phyloP scores from a whole-genome alignment of 2,329 filamentous ascomycete genomes.

The Samsoniella hepiali region DNA sequence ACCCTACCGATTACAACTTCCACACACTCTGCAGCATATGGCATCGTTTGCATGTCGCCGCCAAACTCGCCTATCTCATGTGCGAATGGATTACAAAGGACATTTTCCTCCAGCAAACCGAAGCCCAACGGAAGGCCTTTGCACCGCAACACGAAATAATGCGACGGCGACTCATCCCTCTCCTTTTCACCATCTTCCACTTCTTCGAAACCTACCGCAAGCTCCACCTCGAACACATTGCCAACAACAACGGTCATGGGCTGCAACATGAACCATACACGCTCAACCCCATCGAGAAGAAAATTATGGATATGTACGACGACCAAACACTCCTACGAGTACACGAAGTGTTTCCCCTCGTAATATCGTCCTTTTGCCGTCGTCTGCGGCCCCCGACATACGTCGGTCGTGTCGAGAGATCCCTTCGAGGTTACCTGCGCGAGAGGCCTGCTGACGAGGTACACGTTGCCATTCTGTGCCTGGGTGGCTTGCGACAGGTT shows the following conservation, averaged over 20 bases:
- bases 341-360: constrained; percentile 62
- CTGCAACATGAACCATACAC: constrained; percentile 54
- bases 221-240: constrained; percentile 55
- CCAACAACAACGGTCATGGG: constrained; percentile 49
- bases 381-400: constrained; percentile 62
- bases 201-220: constrained; percentile 64
- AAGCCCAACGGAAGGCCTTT: constrained; percentile 54
- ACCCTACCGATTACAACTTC: constrained; percentile 48
- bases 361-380: constrained; percentile 62
- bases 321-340: constrained; percentile 60
- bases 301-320: constrained; percentile 64
- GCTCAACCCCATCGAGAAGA: constrained; percentile 58
- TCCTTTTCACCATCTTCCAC: constrained; percentile 64
- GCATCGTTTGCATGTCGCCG: constrained; percentile 63
- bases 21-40: constrained; percentile 62
- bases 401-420: constrained; percentile 59
- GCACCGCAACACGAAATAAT: constrained; percentile 60
- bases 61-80: constrained; percentile 60
- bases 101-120: constrained; percentile 58
- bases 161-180: constrained; percentile 60
- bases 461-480: constrained; percentile 56
- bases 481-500: constrained; percentile 61
- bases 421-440: constrained; percentile 60
- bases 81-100: constrained; percentile 64
- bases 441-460: constrained; percentile 62